Conservation (phyloP, 108 stramenopile species). For the Nitzschia sp. region DNA sequence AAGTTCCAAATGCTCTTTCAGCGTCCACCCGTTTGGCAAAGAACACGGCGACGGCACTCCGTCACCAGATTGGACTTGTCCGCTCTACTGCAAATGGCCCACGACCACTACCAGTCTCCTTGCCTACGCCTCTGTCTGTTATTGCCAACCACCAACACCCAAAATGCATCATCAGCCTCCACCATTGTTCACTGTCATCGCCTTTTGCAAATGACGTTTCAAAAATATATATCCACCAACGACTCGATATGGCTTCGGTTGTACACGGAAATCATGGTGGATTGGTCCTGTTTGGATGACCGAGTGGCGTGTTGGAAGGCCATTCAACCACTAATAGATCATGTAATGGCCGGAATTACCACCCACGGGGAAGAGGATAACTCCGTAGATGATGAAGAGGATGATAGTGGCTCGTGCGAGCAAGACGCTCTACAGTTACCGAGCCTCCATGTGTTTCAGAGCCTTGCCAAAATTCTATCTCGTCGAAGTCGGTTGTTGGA, state of each 20-base stretch:
- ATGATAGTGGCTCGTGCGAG: too few species aligned
- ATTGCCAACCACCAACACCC: not conserved
- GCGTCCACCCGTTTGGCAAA: not conserved
- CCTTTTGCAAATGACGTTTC: not conserved
- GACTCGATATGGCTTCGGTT: constrained; percentile 1
- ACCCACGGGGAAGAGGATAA: not conserved
- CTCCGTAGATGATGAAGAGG: not conserved
- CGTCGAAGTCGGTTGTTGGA: not conserved
- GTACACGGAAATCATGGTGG: constrained; percentile 4
- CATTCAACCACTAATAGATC: constrained; percentile 12
- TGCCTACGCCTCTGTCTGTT: constrained; percentile 5
- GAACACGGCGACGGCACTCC: not conserved
- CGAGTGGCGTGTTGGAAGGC: constrained; percentile 15
- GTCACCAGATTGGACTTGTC: not conserved
- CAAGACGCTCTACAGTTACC: too few species aligned
- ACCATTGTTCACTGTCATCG: not conserved
- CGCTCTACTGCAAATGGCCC: not conserved
- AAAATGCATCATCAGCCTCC: constrained; percentile 1
- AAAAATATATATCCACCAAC: not conserved
- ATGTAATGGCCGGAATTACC: not conserved
- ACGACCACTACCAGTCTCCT: not conserved
- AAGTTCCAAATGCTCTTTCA: not conserved
- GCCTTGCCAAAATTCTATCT: constrained; percentile 13
- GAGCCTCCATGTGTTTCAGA: not conserved
- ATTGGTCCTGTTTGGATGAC: constrained; percentile 13